Percentiles rank a stretch among this genome's conserved stretches.
Conservation (phyloP, 331 rosid genomes). For the Telfairia occidentalis region DNA sequence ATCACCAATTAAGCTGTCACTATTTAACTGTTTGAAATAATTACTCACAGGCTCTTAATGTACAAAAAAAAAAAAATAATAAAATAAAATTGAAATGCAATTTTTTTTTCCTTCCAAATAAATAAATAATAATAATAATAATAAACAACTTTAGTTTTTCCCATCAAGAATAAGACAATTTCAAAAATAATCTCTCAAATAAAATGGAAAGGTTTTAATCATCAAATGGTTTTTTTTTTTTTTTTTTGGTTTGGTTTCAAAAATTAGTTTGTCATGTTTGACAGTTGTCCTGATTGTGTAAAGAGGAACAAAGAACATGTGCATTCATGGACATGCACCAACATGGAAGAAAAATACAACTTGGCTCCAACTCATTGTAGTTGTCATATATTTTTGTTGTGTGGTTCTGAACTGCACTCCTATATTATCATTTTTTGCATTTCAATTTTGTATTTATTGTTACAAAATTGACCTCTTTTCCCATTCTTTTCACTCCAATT, state of each 20-base stretch:
- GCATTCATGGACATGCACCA: constrained; percentile 12
- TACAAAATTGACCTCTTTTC: neutral
- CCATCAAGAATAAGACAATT: neutral
- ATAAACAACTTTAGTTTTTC: neutral
- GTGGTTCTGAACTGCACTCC: neutral
- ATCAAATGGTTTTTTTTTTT: neutral
- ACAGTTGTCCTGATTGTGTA: constrained; percentile 10
- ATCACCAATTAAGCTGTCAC: neutral
- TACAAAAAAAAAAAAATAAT: neutral
- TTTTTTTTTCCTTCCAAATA: too few species aligned
- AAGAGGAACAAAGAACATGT: constrained; percentile 12
- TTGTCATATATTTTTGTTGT: neutral
- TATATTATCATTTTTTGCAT: neutral
- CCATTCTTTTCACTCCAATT: neutral
- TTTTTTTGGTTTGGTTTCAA: neutral
- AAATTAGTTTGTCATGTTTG: neutral
- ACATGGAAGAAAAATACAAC: constrained; percentile 3
- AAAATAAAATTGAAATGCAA: too few species aligned
- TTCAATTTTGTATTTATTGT: neutral
- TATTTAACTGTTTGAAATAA: neutral
- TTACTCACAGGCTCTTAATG: neutral
- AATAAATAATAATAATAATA: too few species aligned
- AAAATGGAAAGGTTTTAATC: neutral
- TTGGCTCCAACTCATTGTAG: constrained; percentile 13
- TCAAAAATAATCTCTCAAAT: neutral